Base-by-base conservation (phyloP, 805 yeast genomes). In the Pichia scutulata region DNA sequence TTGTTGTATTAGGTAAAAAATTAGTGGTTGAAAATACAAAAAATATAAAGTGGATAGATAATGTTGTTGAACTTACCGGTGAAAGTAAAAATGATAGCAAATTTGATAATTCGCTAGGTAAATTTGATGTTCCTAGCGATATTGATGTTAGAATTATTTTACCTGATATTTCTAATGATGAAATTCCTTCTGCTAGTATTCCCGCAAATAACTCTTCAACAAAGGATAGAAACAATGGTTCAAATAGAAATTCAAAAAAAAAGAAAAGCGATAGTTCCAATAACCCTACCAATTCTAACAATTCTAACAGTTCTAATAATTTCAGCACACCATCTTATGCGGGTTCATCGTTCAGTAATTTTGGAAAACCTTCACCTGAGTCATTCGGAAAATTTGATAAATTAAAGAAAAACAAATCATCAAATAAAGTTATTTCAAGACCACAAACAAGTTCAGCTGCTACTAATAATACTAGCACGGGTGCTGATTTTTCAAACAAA, bases 1-100 rank as follows among this genome's bases (percentile, higher is more conserved):
- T 71, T n/a, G 69, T 65, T 9, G 54, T 57, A 39, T 46, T 69
- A 50, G 64, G 70, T 13, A 68, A 60, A 49, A 52, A 56, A 25
- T 52, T 72, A 7, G 23, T 60, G 10, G 23, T 55, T 1, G 57
- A 55, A 12, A 69, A 70, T 44, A 54, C 55, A 9, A 57, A 60
- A 19, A 69, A 68, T 13, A 59, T 71, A 21, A 48, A 40, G 10
- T 47, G 50, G 50, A 21, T 30, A 16, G 23, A 41, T 26, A 18
- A 36, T n/a, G n/a, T 23, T 23, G 8, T 41, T 24, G 33, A 40
- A 28, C 4, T 26, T 26, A n/a, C 28, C 18, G 26, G n/a, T 14
- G 43, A 39, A 23, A 22, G n/a, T 14, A 41, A 39, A 23, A 33
- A 14, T 26, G 14, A 16, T 43, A 23, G 18, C 24, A 41, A 18